Conservation (phyloP, 2,329 filamentous ascomycete species). For the Neofusicoccum cordaticola region DNA sequence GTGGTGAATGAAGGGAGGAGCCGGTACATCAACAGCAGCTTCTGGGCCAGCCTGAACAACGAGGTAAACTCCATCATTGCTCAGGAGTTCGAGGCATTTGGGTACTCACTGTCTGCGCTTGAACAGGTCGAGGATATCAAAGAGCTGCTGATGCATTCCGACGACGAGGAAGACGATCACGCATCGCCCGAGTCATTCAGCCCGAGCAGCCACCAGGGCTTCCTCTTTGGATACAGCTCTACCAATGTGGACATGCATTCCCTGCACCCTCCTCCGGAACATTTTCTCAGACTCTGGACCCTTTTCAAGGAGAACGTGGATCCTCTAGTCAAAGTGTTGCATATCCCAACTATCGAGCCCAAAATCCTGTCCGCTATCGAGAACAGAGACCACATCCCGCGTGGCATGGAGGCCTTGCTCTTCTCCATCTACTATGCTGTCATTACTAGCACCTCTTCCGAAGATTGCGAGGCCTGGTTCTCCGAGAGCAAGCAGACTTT, state of each 20-base stretch:
- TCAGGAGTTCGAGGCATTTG: background rate
- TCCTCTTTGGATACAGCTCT: constrained; percentile 71
- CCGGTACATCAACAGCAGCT: constrained; percentile 72
- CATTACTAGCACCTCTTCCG: constrained; percentile 49
- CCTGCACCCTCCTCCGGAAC: constrained; percentile 64
- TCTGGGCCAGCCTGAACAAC: constrained; percentile 73
- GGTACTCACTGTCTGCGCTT: constrained; percentile 14
- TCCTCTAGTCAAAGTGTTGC: constrained; percentile 67
- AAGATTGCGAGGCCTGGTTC: constrained; percentile 49
- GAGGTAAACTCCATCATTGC: constrained; percentile 51
- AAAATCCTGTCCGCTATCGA: constrained; percentile 60
- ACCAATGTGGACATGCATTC: constrained; percentile 63
- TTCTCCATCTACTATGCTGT: constrained; percentile 63
- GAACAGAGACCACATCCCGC: constrained; percentile 58
- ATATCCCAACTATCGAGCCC: constrained; percentile 64
- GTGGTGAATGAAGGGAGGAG: constrained; percentile 69
- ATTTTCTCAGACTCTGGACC: constrained; percentile 67
- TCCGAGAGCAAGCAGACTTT: constrained; percentile 51
- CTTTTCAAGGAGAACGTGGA: constrained; percentile 72
- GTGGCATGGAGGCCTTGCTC: constrained; percentile 56
- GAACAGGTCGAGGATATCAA: constrained; percentile 59
- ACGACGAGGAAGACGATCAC: constrained; percentile 58
- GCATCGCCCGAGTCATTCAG: constrained; percentile 38
- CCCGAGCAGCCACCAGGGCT: constrained; percentile 58
- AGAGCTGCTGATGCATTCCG: constrained; percentile 60